phyloP scores from a whole-genome alignment of 495 filamentous ascomycete species.

The Articulospora tetracladia region DNA sequence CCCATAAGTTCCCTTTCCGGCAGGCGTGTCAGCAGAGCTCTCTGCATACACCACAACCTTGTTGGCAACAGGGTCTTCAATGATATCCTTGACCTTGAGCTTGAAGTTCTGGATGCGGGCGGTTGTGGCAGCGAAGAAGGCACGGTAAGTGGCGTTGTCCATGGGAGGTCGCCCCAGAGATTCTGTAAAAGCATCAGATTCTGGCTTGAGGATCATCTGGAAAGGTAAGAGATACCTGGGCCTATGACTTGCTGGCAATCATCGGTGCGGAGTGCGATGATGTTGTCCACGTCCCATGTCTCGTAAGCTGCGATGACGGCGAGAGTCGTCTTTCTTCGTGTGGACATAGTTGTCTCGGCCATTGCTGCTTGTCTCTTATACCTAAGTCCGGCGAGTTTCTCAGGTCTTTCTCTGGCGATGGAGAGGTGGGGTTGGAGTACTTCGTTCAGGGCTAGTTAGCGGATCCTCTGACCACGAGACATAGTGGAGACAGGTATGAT shows the following conservation, averaged over 20 bases:
- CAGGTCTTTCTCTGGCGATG: neutral
- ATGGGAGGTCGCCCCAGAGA: neutral
- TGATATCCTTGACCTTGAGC: neutral
- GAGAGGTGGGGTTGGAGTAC: too few species aligned
- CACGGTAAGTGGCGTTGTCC: conserved; percentile 1
- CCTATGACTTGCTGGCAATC: neutral
- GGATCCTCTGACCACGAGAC: too few species aligned
- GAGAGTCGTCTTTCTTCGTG: neutral
- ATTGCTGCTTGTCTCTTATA: neutral
- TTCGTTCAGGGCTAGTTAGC: too few species aligned
- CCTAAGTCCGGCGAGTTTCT: neutral
- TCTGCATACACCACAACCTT: conserved; percentile 4
- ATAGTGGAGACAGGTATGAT: too few species aligned
- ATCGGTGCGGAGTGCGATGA: neutral
- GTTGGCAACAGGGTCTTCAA: conserved; percentile 2
- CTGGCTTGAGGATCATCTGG: neutral
- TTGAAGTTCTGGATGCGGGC: conserved; percentile 7
- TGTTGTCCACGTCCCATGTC: neutral
- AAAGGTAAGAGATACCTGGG: neutral
- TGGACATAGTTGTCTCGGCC: neutral
- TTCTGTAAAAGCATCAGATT: neutral
- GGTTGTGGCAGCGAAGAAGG: neutral
- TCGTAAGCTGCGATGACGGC: conserved; percentile 1
- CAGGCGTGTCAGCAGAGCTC: neutral
- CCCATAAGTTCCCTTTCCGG: conserved; percentile 4